Base-by-base conservation (phyloP, 805 yeast species). In the Kurtzmaniella cleridarum region DNA sequence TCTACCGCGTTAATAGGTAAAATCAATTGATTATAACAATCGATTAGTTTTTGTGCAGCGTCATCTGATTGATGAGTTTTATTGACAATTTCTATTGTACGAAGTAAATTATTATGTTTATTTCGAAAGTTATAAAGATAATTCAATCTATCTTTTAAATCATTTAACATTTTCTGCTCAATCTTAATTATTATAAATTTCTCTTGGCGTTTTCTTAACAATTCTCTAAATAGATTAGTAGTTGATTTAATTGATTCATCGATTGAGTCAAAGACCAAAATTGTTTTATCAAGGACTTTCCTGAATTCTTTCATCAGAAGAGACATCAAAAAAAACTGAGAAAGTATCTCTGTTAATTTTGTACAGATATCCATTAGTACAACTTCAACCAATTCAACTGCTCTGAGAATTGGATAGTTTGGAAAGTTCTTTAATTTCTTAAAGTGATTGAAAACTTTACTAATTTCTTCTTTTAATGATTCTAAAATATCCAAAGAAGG, bases 161-260 rank as follows among this genome's bases (percentile, higher is more conserved):
- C 53, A 1, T 46, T 49, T 1, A 60, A 48, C 3, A 20, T 55
- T 2, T 71, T 61, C 7, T 78, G 70, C n/a, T 64, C 64, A 8
- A 88, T 66, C 41, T 79, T 76, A 15, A 87, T 75, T 16, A 81
- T 73, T 11, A 82, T 71, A 51, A 83, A 82, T 42, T 78, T 79
- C 39, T 84, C 91, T 7, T 79, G 77, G 32, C 93, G 62, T 49
- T 80, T 84, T 45, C 96, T 67, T 30, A 85, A 66, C 3, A 84
- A 58, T 43, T 90, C 96, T 40, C 97, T 72, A 0, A 87, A 76
- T 32, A 84, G 53, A 37, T 76, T 73, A 1, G 79, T 75, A 60
- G 81, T 77, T 40, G 79, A 85, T 50, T 81, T 79, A 9, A 79
- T 53, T 30, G 75, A 73, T 20, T 66, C 71, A 28, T 87, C 95